Base-by-base conservation (phyloP, 2,329 filamentous ascomycete species). In the Cladosporium oxysporum region DNA sequence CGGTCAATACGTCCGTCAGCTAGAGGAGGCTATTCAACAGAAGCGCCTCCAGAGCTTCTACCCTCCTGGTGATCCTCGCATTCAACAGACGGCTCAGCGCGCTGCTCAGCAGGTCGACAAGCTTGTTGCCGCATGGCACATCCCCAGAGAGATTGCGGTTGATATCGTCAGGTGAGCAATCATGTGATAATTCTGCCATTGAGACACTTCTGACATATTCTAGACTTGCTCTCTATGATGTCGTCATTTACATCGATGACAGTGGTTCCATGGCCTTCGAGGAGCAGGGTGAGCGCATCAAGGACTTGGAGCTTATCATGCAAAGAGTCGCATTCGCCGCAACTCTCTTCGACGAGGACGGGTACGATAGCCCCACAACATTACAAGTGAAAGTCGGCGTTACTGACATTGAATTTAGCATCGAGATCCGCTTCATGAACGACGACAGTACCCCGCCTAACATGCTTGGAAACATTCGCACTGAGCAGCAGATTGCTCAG, bases 361-460 rank as follows among this genome's bases (percentile, higher is more conserved):
- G 88, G 61, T 63, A 55, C 23, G 61, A 5, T 7, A 1, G 26
- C 7, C 7, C 8, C 33, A 50, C n/a, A 23, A 21, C 14, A 10
- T 1, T 21, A 26, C 18, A 1, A 23, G 3, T 8, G 23, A n/a
- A 4, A 18, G 11, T 29, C 5, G 26, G 23, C 16, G n/a, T 18
- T 23, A n/a, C 33, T 63, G 12, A 63, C 35, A 18, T 0, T 1
- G 8, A 33, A 2, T 33, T 12, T n/a, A 63, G 61, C 44, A 88
- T 91, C 68, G 85, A 85, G 31, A 79, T 90, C 47, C 87, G 88
- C 55, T 90, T 90, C 81, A 90, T 91, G 88, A 90, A 91, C 79
- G 85, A 84, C 14, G 79, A 82, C 79, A 70, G 78, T 73, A 66
- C 76, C 23, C 71, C 83, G 76, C 73, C 74, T n/a, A 76, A 81